A percentile compares a stretch with the other conserved stretches of the same genome.
phyloP scores from a whole-genome alignment of 1,284 basidiomycete genomes.

The Cryptococcus floricola region DNA sequence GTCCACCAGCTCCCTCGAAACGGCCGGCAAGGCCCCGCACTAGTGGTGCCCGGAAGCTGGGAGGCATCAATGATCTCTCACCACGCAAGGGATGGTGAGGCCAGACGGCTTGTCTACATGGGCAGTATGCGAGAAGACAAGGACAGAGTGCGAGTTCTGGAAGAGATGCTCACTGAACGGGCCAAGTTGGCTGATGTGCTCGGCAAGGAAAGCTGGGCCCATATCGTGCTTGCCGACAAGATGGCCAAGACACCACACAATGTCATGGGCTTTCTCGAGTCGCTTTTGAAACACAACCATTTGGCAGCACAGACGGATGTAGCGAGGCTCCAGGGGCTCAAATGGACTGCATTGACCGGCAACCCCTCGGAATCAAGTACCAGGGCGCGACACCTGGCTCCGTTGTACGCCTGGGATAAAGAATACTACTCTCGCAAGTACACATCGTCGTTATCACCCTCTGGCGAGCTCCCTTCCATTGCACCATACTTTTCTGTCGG shows the following conservation, averaged over 20 bases:
- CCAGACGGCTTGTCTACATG: constrained; percentile 73
- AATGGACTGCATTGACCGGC: constrained; percentile 51
- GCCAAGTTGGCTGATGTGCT: constrained; percentile 75
- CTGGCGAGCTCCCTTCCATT: constrained; percentile 62
- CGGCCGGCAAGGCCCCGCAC: constrained; percentile 47
- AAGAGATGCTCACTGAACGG: constrained; percentile 69
- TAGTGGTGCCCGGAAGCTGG: constrained; percentile 76
- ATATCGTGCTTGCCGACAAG: constrained; percentile 81
- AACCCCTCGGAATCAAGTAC: constrained; percentile 7
- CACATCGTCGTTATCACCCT: constrained; percentile 55
- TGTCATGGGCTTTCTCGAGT: constrained; percentile 74
- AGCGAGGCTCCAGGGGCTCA: constrained; percentile 64
- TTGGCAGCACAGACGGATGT: constrained; percentile 71
- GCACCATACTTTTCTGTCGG: constrained; percentile 70
- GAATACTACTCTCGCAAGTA: constrained; percentile 64
- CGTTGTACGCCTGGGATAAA: constrained; percentile 85
- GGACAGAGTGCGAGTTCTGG: constrained; percentile 57
- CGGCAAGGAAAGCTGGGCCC: constrained; percentile 75
- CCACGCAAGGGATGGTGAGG: constrained; percentile 74
- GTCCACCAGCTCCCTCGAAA: constrained; percentile 53
- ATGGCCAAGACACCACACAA: constrained; percentile 92
- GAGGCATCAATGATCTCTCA: constrained; percentile 90
- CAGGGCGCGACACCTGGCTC: constrained; percentile 51
- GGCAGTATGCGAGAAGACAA: constrained; percentile 58
- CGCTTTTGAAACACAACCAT: constrained; percentile 68